Conservation (phyloP, 257 asterid genomes). For the Solanum boliviense region DNA sequence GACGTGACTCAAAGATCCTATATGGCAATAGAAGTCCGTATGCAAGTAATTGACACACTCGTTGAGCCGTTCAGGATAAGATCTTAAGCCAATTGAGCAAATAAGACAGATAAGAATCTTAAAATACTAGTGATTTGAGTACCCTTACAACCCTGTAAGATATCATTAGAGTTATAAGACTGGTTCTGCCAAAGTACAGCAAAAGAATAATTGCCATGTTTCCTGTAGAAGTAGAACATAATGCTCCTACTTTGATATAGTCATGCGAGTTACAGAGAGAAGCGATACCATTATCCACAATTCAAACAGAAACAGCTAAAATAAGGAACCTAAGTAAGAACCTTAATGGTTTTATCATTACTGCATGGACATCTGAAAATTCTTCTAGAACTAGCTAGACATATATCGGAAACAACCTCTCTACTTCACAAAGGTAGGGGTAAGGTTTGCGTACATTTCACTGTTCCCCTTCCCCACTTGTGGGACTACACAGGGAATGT, state of each 20-base stretch:
- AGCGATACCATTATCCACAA: background rate
- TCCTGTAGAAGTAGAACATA: background rate
- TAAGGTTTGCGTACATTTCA: background rate
- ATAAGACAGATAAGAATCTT: background rate
- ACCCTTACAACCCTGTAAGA: background rate
- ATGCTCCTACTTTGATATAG: background rate
- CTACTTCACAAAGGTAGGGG: background rate
- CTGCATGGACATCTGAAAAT: background rate
- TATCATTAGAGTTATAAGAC: background rate
- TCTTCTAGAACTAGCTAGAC: background rate
- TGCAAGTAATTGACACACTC: background rate
- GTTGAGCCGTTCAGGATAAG: background rate
- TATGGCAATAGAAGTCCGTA: background rate
- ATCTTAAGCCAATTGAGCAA: background rate
- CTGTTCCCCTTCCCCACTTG: background rate
- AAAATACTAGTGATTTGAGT: background rate
- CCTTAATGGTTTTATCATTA: background rate
- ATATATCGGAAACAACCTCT: background rate
- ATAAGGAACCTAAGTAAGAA: background rate
- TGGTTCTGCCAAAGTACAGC: background rate
- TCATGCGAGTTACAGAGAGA: background rate
- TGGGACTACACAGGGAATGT: background rate
- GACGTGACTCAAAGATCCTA: background rate
- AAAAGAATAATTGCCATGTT: background rate
- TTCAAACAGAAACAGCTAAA: background rate